Evolutionary conservation across 1,284 basidiomycete species (phyloP), one percentile per base, ranked within the genome.

Genomic region (Pterulicium gracile): DNA sequence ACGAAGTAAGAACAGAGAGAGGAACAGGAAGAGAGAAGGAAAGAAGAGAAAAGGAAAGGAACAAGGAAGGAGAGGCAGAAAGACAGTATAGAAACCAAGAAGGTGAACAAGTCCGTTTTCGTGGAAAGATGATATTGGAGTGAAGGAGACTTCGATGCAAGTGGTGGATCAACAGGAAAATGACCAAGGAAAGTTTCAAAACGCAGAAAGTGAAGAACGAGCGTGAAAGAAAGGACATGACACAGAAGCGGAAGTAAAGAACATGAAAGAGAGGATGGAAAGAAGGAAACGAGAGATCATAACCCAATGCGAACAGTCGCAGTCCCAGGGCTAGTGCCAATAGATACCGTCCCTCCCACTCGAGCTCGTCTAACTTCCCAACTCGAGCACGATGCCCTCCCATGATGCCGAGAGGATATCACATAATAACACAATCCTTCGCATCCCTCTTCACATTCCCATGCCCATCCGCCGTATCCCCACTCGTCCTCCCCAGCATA

Each of bases 381-480:
- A n/a, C n/a, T n/a, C n/a, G n/a, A n/a, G n/a, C n/a, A n/a, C n/a
- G n/a, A n/a, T n/a, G n/a, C n/a, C n/a, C 27, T 32, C 27, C n/a
- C 27, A n/a, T 7, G 7, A 7, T 7, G 27, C n/a, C n/a, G 27
- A 32, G 27, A 7, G 7, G 10, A 32, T 7, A 7, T 67, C 56
- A 93, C 89, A 92, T 92, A 58, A 93, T 81, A 36, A 89, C 65
- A 61, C 89, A 93, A 44, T 89, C 86, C 62, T 85, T 87, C 56
- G 75, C 76, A 52, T 66, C 64, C 24, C 61, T 63, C 56, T 75
- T 72, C 3, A 55, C 61, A 23, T 62, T 60, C 50, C 58, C 58
- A 43, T 41, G 39, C 39, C 56, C 57, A 19, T 66, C 68, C 7
- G 56, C 59, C 21, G 68, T 68, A 41, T 67, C 66, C 27, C 27